Base-by-base conservation (phyloP, 805 yeast genomes). In the Wickerhamomyces sydowiorum region DNA sequence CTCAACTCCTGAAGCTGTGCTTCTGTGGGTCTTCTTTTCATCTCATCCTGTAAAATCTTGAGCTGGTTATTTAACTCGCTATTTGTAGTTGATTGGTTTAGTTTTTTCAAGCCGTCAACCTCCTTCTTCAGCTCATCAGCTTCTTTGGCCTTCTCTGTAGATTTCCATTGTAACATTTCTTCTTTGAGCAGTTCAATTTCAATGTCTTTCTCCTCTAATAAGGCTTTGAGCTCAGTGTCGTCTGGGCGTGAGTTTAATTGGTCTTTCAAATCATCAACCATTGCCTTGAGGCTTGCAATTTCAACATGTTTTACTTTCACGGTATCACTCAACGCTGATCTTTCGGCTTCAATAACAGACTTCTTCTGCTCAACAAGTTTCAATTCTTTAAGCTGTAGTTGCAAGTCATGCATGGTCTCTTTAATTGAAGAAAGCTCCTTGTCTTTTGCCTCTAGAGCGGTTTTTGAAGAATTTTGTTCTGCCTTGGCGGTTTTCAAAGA, bases 1-100 rank as follows among this genome's bases (percentile, higher is more conserved):
- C 72, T 73, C 6, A 73, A 57, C 39, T 72, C 75, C 7, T 65
- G 59, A 18, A 70, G 46, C 48, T 72, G 74, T 12, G 65, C 66
- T 29, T 62, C 53, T 0, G 72, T 58, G 1, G 77, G 77, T 40
- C 76, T 54, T 39, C 57, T 48, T 10, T 60, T 62, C 5, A 54
- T 24, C 33, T 57, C 56, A 5, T 44, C 39, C 29, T 53, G 47
- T 5, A 57, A 37, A 3, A 50, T 28, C 27, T 48, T 43, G 5
- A 54, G 47, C 38, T 56, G 57, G 15, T 47, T 38, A 2, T 43
- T 46, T 25, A 67, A 53, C 28, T 61, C 65, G 17, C 41, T 48
- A 41, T 47, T 55, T 7, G 53, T 49, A 7, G 50, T 43, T 30
- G 50, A 34, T 14, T 39, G 44, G 20, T 48, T 42, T 24, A 47